Conservation (phyloP, 2,329 filamentous ascomycete genomes). For the Gremmenia infestans region DNA sequence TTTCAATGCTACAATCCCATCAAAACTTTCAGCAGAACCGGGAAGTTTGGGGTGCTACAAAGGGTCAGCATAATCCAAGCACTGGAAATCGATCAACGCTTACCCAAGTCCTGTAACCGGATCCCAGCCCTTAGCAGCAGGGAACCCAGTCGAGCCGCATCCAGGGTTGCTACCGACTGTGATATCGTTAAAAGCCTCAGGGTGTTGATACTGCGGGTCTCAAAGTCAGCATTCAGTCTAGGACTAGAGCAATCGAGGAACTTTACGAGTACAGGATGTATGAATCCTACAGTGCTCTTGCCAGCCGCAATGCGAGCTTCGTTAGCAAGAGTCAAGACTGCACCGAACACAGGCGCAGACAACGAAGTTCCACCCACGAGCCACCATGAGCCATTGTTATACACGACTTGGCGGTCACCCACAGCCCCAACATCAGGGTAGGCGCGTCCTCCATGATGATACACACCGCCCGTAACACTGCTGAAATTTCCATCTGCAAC, state of each 20-base stretch:
- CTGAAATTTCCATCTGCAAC: constrained; percentile 29
- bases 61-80: background rate
- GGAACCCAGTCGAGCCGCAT: constrained; percentile 33
- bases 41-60: constrained; percentile 21
- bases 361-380: constrained; percentile 40
- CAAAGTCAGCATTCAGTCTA: constrained; percentile 14
- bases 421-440: constrained; percentile 40
- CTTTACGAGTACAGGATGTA: constrained; percentile 37
- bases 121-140: constrained; percentile 31
- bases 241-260: background rate
- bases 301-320: constrained; percentile 37
- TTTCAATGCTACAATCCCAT: constrained; percentile 5
- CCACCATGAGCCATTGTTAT: constrained; percentile 23
- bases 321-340: constrained; percentile 40
- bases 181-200: constrained; percentile 32
- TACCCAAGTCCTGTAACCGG: constrained; percentile 27
- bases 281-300: constrained; percentile 39
- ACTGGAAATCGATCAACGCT: constrained; percentile 3
- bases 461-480: constrained; percentile 30
- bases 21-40: constrained; percentile 14
- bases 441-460: constrained; percentile 37
- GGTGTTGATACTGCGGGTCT: constrained; percentile 20
- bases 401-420: constrained; percentile 28
- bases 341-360: constrained; percentile 38
- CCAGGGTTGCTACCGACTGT: constrained; percentile 28